A percentile compares a stretch with the other conserved stretches of the same genome.
phyloP scores from a whole-genome alignment of 2,329 filamentous ascomycete species.

The Hymenoscyphus salicellus region DNA sequence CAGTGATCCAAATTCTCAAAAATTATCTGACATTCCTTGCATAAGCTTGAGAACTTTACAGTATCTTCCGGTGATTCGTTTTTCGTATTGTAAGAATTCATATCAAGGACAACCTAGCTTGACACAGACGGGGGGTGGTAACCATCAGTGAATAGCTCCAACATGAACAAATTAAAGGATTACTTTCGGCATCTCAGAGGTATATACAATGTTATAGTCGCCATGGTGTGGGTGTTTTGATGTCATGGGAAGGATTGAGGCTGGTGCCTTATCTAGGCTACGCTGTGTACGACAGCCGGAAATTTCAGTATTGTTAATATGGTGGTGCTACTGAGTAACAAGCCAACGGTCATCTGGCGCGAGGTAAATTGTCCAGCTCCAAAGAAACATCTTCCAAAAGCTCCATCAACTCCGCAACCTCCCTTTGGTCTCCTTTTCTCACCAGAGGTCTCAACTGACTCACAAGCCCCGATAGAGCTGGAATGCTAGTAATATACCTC shows the following conservation, averaged over 20 bases:
- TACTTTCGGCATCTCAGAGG: not conserved
- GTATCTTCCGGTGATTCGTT: not conserved
- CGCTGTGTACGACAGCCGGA: too few species aligned
- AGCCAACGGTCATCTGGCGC: not conserved
- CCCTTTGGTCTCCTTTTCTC: constrained; percentile 26
- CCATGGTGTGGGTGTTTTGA: too few species aligned
- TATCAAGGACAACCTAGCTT: not conserved
- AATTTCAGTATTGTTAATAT: not conserved
- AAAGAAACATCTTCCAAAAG: constrained; percentile 46
- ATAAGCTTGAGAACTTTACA: not conserved
- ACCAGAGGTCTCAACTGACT: constrained; percentile 39
- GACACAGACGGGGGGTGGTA: not conserved
- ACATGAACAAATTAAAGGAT: too few species aligned
- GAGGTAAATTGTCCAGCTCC: constrained; percentile 22
- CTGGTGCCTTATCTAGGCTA: too few species aligned
- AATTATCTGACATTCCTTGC: not conserved
- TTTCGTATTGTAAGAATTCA: not conserved
- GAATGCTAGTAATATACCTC: constrained; percentile 51
- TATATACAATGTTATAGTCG: too few species aligned
- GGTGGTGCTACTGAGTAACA: not conserved
- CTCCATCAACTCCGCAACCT: constrained; percentile 39
- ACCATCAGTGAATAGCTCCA: too few species aligned
- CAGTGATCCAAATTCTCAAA: not conserved
- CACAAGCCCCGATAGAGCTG: constrained; percentile 49
- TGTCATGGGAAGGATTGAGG: too few species aligned